Conservation (phyloP, 192 early-diverging fungal genomes). For the Endogone sp. region DNA sequence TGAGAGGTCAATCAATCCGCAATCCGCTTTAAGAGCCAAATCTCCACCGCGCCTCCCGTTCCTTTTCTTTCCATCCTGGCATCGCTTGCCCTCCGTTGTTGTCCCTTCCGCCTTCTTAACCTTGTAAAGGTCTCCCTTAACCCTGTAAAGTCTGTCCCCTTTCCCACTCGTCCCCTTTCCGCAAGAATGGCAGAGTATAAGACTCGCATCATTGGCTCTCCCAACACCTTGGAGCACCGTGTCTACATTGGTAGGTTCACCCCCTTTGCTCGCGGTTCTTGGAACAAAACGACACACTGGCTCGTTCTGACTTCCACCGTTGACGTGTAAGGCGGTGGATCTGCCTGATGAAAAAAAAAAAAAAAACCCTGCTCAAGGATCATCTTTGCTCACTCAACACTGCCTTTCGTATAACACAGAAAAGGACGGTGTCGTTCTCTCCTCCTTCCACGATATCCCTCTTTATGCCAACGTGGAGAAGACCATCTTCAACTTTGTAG, state of each 20-base stretch:
- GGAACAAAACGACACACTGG: not conserved
- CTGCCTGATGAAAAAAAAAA: no score
- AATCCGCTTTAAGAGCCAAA: no score
- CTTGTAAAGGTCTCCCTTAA: no score
- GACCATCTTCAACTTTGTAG: conserved; percentile 94
- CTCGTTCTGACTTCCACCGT: not conserved
- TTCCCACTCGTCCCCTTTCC: no score
- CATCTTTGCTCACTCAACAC: not conserved
- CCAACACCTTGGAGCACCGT: conserved; percentile 81
- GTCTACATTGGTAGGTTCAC: conserved; percentile 76
- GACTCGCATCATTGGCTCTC: conserved; percentile 74
- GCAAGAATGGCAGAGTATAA: conserved; percentile 65
- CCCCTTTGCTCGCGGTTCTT: not conserved
- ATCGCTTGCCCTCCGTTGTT: no score
- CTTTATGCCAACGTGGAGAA: conserved; percentile 86
- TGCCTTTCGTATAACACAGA: conserved; percentile 57
- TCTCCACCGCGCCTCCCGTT: no score
- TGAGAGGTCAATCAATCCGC: no score
- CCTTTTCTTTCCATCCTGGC: no score
- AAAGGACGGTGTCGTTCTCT: conserved; percentile 78
- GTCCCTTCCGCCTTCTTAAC: no score
- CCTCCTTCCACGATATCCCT: conserved; percentile 98
- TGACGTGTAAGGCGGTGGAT: no score
- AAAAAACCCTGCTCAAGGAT: no score
- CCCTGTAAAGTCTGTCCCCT: no score